A percentile compares a stretch with the other conserved stretches of the same genome.
phyloP scores from a whole-genome alignment of 2,329 filamentous ascomycete genomes.

The Botrytis byssoidea region DNA sequence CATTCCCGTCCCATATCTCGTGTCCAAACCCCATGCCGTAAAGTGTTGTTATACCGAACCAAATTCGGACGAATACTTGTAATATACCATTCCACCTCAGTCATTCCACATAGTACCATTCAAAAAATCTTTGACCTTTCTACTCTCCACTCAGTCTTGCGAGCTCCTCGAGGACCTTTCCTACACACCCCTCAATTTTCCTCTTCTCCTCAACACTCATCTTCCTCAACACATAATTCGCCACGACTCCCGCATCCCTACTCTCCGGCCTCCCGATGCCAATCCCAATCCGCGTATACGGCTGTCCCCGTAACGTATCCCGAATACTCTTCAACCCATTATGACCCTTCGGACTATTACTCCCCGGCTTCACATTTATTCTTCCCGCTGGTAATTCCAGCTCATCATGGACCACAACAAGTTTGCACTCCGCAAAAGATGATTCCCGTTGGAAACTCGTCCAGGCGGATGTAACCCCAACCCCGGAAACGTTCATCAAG shows the following conservation, averaged over 20 bases:
- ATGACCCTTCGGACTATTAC: conserved; percentile 65
- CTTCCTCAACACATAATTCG: conserved; percentile 68
- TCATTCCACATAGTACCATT: background rate
- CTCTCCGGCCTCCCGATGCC: conserved; percentile 82
- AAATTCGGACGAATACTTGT: background rate
- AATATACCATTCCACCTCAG: background rate
- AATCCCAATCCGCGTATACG: conserved; percentile 64
- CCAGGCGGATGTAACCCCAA: conserved; percentile 66
- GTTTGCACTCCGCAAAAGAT: conserved; percentile 39
- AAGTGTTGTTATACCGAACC: background rate
- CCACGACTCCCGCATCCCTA: conserved; percentile 65
- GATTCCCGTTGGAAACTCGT: conserved; percentile 50
- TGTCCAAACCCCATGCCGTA: background rate
- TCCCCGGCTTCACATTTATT: conserved; percentile 63
- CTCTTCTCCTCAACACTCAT: conserved; percentile 34
- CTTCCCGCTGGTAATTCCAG: conserved; percentile 70
- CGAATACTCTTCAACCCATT: conserved; percentile 72
- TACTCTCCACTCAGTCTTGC: conserved; percentile 26
- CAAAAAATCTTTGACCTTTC: background rate
- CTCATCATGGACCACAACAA: conserved; percentile 89
- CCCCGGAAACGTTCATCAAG: conserved; percentile 82
- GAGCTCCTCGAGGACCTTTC: conserved; percentile 34
- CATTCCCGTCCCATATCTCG: background rate
- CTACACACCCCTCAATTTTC: conserved; percentile 34
- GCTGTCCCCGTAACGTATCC: conserved; percentile 45